A percentile compares a stretch with the other conserved stretches of the same genome.
phyloP scores from a whole-genome alignment of 768 basidiomycete genomes.

The Pleurotus pulmonarius region DNA sequence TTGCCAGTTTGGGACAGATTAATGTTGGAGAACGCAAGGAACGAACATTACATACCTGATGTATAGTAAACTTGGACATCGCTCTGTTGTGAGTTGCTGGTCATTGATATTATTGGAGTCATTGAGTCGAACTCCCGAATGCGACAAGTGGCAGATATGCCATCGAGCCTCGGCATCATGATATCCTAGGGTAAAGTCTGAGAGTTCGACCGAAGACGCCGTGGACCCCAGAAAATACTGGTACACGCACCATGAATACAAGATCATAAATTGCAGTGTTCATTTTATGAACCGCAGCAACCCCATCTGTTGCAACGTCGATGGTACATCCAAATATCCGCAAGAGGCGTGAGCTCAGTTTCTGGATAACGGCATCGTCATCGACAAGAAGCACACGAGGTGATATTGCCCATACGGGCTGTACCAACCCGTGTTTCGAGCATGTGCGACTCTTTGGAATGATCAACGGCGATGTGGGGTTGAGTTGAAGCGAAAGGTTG shows the following conservation, averaged over 20 bases:
- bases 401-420: slow-evolving; percentile 6
- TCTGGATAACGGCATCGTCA: slow-evolving; percentile 5
- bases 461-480: background rate
- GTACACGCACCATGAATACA: slow-evolving; percentile 5
- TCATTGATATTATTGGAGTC: slow-evolving; percentile 6
- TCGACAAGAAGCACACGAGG: slow-evolving; percentile 5
- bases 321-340: slow-evolving; percentile 5
- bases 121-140: slow-evolving; percentile 1
- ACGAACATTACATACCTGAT: background rate
- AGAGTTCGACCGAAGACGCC: background rate
- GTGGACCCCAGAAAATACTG: too few relatives aligned
- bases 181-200: background rate
- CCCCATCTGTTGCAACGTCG: slow-evolving; percentile 3
- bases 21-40: background rate
- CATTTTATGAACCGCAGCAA: slow-evolving; percentile 1
- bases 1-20: background rate
- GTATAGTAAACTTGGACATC: slow-evolving; percentile 6
- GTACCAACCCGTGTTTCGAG: background rate
- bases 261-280: slow-evolving; percentile 5
- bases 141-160: background rate
- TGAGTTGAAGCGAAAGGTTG: background rate
- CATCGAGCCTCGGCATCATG: slow-evolving; percentile 6
- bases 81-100: slow-evolving; percentile 1
- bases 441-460: background rate
- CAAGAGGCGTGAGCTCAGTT: background rate